Evolutionary conservation across 768 basidiomycete genomes (phyloP), one percentile per base, ranked within the genome.

Genomic region (Termitomyces sp.): DNA sequence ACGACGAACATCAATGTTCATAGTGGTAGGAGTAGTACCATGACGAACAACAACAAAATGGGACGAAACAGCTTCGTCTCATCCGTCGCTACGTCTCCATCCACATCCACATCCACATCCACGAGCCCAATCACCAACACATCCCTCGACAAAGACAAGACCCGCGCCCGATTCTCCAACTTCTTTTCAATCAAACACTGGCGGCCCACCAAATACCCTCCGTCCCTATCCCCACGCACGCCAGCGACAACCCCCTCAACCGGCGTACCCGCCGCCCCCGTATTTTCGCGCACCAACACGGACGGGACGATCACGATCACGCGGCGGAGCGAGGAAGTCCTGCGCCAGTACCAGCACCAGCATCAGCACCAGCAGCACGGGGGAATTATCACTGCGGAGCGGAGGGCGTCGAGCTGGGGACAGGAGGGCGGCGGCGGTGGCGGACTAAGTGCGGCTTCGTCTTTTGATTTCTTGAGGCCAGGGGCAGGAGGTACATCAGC

Each of bases 291-390:
- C 48, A 10, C 26, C 0, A 51, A 30, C 26, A 51, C 37, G n/a
- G 38, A 41, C 50, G 41, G 37, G 30, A 51, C 50, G 50, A 51
- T 51, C 22, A 37, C 55, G 0, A 26, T 45, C 9, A 61, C 62
- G 17, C 58, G 77, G 52, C 63, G 74, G 51, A 83, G 82, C 61
- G 81, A 77, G 57, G 83, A 83, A 60, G 78, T 70, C 19, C 55
- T 74, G 35, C 60, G 68, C 49, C 58, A 60, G 37, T 63, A 69
- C 42, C 62, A 64, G 11, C 30, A 30, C 11, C 45, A 17, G n/a
- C 38, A 38, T 17, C 37, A 9, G 38, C 38, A 10, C 3, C 38
- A 9, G 3, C 38, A 40, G 8, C 9, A 44, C 28, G 35, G 42
- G 43, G 64, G 66, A 1, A 38, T 62, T 1, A 61, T 75, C 12